Evolutionary conservation across 805 yeast species (phyloP), one percentile per base, ranked within the genome.

Genomic region (Kluyveromyces aestuarii): DNA sequence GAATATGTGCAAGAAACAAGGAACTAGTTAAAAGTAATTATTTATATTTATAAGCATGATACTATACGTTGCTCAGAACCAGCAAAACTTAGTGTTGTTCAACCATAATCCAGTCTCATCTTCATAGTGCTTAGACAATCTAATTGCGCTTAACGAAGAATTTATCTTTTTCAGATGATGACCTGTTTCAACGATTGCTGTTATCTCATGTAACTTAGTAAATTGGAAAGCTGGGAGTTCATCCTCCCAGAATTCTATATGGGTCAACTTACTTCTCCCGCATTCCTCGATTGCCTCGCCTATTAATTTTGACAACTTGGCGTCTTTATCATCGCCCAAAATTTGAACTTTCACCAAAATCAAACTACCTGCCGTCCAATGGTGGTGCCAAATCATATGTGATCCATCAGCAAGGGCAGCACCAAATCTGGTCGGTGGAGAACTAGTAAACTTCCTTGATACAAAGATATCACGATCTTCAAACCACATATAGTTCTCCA

Each of bases 331-430:
- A 10, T 51, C 51, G 1, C 51, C 51, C n/a, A 52, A 47, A 37
- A 59, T 48, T 41, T 52, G 62, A 1, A 64, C 41, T 38, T 61
- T 67, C 3, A 63, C 37, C 7, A 72, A 54, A 1, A 63, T 53
- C 35, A 72, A 50, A 8, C 55, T 41, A 33, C 60, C 54, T 13
- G 52, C 64, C 42, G 61, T 62, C 72, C 74, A 72, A 41, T 72
- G 72, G 47, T 72, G 75, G 41, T 63, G 67, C 79, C 80, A 77
- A 14, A 72, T 53, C 8, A 72, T 59, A 52, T 72, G 76, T 19
- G 71, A 56, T 1, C 61, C 55, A 44, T 63, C 61, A 3, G 49
- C 50, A 19, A 58, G 50, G 45, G 58, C 56, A 36, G 51, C 60
- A 7, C 75, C 76, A 50, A 65, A 68, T 17, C 55, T 55, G 13